Base-by-base conservation (phyloP, 331 rosid species). In the Stylosanthes scabra region DNA sequence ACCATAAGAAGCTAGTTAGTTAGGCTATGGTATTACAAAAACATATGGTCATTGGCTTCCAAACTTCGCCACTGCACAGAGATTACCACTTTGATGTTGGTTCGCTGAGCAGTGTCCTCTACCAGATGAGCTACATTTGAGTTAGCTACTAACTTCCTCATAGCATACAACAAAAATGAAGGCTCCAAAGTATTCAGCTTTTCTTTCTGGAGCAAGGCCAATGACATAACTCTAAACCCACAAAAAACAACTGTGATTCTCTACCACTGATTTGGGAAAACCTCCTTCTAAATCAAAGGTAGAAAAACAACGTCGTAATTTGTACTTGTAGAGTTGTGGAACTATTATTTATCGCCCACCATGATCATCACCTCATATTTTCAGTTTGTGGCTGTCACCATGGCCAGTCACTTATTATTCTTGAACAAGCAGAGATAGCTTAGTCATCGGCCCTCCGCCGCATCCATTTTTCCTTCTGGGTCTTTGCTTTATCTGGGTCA, bases 401-500 rank as follows among this genome's bases (percentile, higher is more conserved):
- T 41, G 75, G 15, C 3, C 45, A 60, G 72, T 57, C 75, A 82
- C 78, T 80, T 66, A 39, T 60, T 81, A 72, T 31, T 67, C 74
- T 59, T 67, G 67, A 78, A 51, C 72, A 31, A 34, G 72, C 64
- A 9, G 41, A 51, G 34, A 54, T 29, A 59, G 63, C 68, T 76
- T 51, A 58, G 20, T 42, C 51, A 11, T 45, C 31, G 66, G 37
- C 69, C n/a, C 45, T 0, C 25, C 25, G 25, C 25, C 25, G 25
- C 25, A 20, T 47, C 89, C 88, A 78, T 67, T 71, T 87, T 25
- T 81, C 37, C 87, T 54, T 64, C 71, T 81, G 90, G 47, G 25
- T 74, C 75, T 79, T 85, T 1, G 84, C 93, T 78, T 69, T 83
- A 34, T 72, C 44, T 44, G 97, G 97, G 49, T 84, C 92, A 69